Base-by-base conservation (phyloP, 352 stramenopile genomes). In the Phytophthora pini region DNA sequence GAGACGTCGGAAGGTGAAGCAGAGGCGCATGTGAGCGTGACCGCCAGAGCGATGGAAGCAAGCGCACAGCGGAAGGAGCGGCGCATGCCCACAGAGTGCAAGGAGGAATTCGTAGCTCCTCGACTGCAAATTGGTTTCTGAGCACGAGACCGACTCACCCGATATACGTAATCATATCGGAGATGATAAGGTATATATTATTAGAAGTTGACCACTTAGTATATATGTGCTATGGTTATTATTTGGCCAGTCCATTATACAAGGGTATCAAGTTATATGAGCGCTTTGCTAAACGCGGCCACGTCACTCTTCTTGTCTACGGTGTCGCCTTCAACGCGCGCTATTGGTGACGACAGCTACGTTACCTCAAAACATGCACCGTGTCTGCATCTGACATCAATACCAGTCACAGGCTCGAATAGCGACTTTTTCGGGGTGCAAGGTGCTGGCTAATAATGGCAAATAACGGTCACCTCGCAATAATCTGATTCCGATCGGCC, bases 41-140 rank as follows among this genome's bases (percentile, higher is more conserved):
- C 8, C 15, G 26, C 20, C 12, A 74, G 11, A 10, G 56, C 61
- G 40, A 62, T 17, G 61, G 56, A 47, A 13, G 45, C 29, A 22
- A 70, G 39, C n/a, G 46, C 34, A 41, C 41, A 58, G 47, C 27
- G 34, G 54, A 57, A 67, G 38, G 40, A 69, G 47, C 48, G 17
- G 45, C 63, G 17, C 68, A 76, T 76, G 57, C 27, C 39, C 45
- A 58, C 48, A 34, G 26, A 45, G 39, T 51, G n/a, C 44, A 11
- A 47, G 31, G 41, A 41, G 22, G 36, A 20, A 39, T 5, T 29
- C 43, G 22, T 26, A 22, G n/a, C 48, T 47, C 45, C 48, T 51
- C 32, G 11, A 66, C 43, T 62, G 13, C 55, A 24, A 64, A 43
- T 68, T 71, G 45, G 52, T 63, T 72, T 75, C 40, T 75, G 50